Percentiles rank a stretch among this genome's conserved stretches.
These are phyloP conservation scores for Rhodotorula babjevae DNA, from an alignment of 768 basidiomycete genomes.

Conservation along the genomic window DNA sequence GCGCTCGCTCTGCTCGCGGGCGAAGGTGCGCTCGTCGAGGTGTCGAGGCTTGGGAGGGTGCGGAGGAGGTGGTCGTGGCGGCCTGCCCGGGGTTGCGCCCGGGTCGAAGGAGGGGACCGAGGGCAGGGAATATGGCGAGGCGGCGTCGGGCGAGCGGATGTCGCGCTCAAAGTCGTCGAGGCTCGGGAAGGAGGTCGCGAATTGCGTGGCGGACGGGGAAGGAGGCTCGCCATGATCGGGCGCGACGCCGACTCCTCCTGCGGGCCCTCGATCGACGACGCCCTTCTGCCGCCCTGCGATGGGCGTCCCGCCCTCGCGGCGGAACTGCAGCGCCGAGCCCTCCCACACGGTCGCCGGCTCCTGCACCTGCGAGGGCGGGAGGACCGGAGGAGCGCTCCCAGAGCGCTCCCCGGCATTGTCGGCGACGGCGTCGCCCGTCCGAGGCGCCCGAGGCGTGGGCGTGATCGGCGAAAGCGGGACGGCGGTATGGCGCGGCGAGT, in stretches of 20 bases:
- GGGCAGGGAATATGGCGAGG: background rate
- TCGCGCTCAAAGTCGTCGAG: constrained; percentile 29
- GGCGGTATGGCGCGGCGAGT: background rate
- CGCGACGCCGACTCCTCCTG: constrained; percentile 12
- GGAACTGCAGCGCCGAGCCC: background rate
- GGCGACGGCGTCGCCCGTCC: constrained; percentile 2
- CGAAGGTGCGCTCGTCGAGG: constrained; percentile 12
- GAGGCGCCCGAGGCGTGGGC: background rate
- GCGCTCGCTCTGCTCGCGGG: constrained; percentile 10
- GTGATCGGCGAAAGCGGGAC: background rate
- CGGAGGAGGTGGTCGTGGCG: constrained; percentile 6
- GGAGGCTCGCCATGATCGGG: background rate
- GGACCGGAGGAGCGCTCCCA: constrained; percentile 21
- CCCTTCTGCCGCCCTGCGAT: background rate
- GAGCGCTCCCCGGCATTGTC: constrained; percentile 9
- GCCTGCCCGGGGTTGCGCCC: background rate
- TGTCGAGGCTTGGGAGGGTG: constrained; percentile 10
- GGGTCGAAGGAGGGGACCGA: constrained; percentile 11
- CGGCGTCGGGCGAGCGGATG: background rate
- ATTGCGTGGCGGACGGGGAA: constrained; percentile 1
- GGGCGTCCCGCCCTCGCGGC: background rate
- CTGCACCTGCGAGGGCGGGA: constrained; percentile 10
- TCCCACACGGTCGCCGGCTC: constrained; percentile 4
- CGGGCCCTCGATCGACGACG: constrained; percentile 17
- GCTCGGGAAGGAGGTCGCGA: constrained; percentile 16